Base-by-base conservation (phyloP, 2,329 filamentous ascomycete genomes). In the Trichoderma cornu-damae region DNA sequence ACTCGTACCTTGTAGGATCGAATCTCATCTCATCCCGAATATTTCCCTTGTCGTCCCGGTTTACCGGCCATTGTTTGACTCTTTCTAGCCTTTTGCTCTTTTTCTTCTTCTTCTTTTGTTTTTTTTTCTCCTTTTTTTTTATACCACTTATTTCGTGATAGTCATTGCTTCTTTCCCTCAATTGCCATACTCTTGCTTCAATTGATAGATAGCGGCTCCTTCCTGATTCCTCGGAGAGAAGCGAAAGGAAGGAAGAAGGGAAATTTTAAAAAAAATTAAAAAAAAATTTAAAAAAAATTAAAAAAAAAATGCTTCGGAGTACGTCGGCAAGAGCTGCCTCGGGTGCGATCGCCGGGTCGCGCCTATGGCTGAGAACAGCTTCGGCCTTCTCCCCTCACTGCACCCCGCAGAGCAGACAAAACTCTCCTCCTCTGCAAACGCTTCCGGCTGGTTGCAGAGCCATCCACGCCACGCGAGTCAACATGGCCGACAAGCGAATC, bases 401-500 rank as follows among this genome's bases (percentile, higher is more conserved):
- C 44, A 57, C 53, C 53, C 53, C 53, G 53, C 53, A 49, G 53
- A 32, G 12, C 28, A 24, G 9, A 12, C 30, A 34, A 3, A 49
- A n/a, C 18, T 20, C 20, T 14, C 24, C 16, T 52, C 49, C 6
- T 18, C 26, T 18, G 12, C 28, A 43, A 48, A 11, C 18, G n/a
- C 3, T 53, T n/a, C 34, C 42, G 14, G 40, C 30, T 30, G 34
- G 11, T 20, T 14, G 14, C 24, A 51, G 60, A 58, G 46, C 49
- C 26, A 48, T 67, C 30, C 63, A 62, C 61, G 60, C 28, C 37
- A 63, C 61, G 8, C 32, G 59, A 35, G 32, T 16, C 59, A 62
- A 24, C 50, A 66, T 66, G 64, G 58, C 72, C 77, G 62, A 88
- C 86, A 64, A 85, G 94, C 49, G 49, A 76, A 90, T 87, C 69